Evolutionary conservation across 495 filamentous ascomycete species (phyloP).

Genomic region (Xylaria castorea): DNA sequence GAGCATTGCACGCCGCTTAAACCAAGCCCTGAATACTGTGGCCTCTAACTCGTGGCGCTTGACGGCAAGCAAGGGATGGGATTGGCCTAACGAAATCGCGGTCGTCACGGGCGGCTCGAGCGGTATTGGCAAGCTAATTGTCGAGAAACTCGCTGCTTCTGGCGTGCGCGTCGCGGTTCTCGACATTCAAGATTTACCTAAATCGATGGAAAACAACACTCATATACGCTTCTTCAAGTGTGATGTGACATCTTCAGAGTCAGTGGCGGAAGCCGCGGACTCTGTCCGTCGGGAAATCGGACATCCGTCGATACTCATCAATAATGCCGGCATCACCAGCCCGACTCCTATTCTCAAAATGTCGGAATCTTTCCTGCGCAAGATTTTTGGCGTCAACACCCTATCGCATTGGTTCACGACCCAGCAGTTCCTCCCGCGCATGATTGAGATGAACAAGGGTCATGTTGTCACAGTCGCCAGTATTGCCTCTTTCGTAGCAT

Average conservation of each 20-base stretch:
- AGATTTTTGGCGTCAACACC: constrained; percentile 66
- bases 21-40: constrained; percentile 55
- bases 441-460: constrained; percentile 66
- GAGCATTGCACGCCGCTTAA: constrained; percentile 50
- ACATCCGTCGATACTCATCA: constrained; percentile 63
- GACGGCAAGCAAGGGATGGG: constrained; percentile 44
- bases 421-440: constrained; percentile 67
- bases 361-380: constrained; percentile 52
- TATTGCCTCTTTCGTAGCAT: constrained; percentile 59
- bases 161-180: constrained; percentile 54
- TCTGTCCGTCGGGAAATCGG: constrained; percentile 54
- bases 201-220: constrained; percentile 20
- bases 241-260: constrained; percentile 59
- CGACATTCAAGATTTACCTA: constrained; percentile 46
- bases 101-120: constrained; percentile 65
- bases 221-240: constrained; percentile 40
- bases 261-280: constrained; percentile 52
- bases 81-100: constrained; percentile 55
- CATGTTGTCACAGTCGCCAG: constrained; percentile 65
- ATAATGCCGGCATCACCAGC: constrained; percentile 65
- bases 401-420: constrained; percentile 64
- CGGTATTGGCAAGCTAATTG: constrained; percentile 62
- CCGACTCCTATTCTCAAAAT: constrained; percentile 56
- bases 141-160: constrained; percentile 52
- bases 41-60: constrained; percentile 47